Evolutionary conservation across 257 asterid genomes (phyloP).

Genomic region (Rhazya stricta): DNA sequence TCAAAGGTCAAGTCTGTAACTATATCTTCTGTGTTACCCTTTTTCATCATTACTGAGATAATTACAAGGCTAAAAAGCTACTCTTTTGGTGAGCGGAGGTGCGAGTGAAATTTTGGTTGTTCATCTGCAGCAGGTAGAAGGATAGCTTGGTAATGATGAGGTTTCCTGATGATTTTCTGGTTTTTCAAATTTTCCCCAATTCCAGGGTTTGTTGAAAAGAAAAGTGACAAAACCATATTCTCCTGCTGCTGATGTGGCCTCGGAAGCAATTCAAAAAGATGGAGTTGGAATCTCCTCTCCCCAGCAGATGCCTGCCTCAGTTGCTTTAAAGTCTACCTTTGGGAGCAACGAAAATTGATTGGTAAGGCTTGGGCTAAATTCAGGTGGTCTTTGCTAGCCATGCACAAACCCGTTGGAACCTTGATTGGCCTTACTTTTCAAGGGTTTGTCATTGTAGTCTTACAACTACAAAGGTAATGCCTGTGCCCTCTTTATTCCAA

Average conservation of each 20-base stretch:
- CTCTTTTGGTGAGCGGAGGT: background rate
- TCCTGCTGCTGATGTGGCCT: constrained; percentile 46
- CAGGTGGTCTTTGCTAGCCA: background rate
- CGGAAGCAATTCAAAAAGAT: constrained; percentile 36
- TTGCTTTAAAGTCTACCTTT: constrained; percentile 55
- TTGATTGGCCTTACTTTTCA: background rate
- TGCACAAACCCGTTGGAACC: background rate
- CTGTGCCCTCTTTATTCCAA: background rate
- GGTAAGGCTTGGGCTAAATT: background rate
- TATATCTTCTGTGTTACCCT: constrained; percentile 9
- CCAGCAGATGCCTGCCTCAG: constrained; percentile 64
- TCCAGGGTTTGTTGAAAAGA: constrained; percentile 60
- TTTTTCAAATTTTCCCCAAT: background rate
- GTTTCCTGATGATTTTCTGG: constrained; percentile 5
- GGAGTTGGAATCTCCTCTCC: constrained; percentile 57
- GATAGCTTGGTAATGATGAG: background rate
- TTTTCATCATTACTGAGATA: constrained; percentile 1
- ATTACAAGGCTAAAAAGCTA: background rate
- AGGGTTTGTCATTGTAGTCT: background rate
- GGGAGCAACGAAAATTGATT: constrained; percentile 64
- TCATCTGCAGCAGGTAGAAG: background rate
- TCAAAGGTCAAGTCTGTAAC: constrained; percentile 47
- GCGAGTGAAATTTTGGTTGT: background rate
- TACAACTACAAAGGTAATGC: constrained; percentile 3
- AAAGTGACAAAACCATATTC: constrained; percentile 84